A percentile compares a stretch with the other conserved stretches of the same genome.
Evolutionary conservation across 768 basidiomycete species (phyloP).

Genomic region (Kwoniella shandongensis): DNA sequence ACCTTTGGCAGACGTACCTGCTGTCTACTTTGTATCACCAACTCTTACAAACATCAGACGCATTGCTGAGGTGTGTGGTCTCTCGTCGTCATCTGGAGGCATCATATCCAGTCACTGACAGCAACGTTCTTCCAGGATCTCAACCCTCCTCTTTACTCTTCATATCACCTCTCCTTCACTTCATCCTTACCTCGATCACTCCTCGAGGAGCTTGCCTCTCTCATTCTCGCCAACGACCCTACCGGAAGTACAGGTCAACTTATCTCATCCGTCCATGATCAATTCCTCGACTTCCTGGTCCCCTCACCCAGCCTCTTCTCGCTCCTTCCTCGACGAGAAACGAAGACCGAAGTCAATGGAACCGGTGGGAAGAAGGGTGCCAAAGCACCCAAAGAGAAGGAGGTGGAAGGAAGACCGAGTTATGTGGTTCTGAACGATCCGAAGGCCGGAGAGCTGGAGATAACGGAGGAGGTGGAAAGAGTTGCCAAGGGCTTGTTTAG

Average conservation of each 20-base stretch:
- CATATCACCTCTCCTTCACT: conserved; percentile 92
- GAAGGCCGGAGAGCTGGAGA: conserved; percentile 79
- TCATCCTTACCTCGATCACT: conserved; percentile 83
- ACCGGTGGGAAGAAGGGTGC: conserved; percentile 23
- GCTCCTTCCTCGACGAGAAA: conserved; percentile 61
- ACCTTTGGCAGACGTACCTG: conserved; percentile 88
- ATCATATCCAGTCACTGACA: too few relatives aligned
- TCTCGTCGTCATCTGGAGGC: neutral
- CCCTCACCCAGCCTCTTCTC: conserved; percentile 93
- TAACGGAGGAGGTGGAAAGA: conserved; percentile 90
- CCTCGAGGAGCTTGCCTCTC: conserved; percentile 87
- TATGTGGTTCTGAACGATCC: conserved; percentile 91
- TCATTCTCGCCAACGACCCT: conserved; percentile 66
- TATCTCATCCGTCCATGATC: conserved; percentile 75
- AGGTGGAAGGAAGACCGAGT: conserved; percentile 57
- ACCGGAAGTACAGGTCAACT: conserved; percentile 33
- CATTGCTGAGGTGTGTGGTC: conserved; percentile 66
- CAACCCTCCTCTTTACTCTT: conserved; percentile 82
- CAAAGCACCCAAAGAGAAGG: conserved; percentile 31
- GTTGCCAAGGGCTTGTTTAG: conserved; percentile 88
- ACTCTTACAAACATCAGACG: conserved; percentile 80
- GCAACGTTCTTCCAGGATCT: too few relatives aligned
- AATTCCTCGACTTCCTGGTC: conserved; percentile 93
- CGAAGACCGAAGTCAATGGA: conserved; percentile 26
- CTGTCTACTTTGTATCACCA: conserved; percentile 93